Base-by-base conservation (phyloP, 345 rosid species). In the Lepidium africanum region DNA sequence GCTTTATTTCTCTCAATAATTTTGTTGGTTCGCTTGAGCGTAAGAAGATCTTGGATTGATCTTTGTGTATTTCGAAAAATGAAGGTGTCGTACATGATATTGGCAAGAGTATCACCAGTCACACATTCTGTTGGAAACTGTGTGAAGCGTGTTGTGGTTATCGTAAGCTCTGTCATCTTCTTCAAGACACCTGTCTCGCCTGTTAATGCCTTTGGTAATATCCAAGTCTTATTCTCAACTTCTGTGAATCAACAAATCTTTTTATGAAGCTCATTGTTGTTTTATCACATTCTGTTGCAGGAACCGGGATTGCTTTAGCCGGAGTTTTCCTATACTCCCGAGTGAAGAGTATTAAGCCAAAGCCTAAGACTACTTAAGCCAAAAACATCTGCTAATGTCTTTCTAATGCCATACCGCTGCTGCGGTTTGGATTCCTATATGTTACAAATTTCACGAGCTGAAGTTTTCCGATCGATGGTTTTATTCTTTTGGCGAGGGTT, bases 101-200 rank as follows among this genome's bases (percentile, higher is more conserved):
- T 95, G 74, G 86, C 89, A 70, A 89, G 99, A 76, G 99, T 91
- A 70, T 91, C 97, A 62, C 99, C 99, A 6, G 97, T 95, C 58
- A 86, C 91, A 36, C 99, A 95, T 80, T 95, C 99, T 0, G 97
- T 95, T 10, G 99, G 99, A 55, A 95, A 95, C 73, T 95, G 99
- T 33, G 99, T 95, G 81, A 95, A 95, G 88, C 86, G 99, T 52
- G 99, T 95, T 50, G 99, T 87, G 58, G 99, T 95, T 78, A 95
- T 95, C n/a, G 93, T 91, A 72, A 95, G 99, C 93, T 91, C 99
- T 21, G 96, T 91, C 33, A 7, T 95, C 65, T 84, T 95, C 90
- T 95, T 95, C 80, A 59, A 58, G 69, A 89, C 96, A 17, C 97
- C 96, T 0, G 99, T 95, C 35, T 81, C 92, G 36, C 82, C 85